Evolutionary conservation across 768 basidiomycete species (phyloP).

Genomic region (Auriculariales sp.): DNA sequence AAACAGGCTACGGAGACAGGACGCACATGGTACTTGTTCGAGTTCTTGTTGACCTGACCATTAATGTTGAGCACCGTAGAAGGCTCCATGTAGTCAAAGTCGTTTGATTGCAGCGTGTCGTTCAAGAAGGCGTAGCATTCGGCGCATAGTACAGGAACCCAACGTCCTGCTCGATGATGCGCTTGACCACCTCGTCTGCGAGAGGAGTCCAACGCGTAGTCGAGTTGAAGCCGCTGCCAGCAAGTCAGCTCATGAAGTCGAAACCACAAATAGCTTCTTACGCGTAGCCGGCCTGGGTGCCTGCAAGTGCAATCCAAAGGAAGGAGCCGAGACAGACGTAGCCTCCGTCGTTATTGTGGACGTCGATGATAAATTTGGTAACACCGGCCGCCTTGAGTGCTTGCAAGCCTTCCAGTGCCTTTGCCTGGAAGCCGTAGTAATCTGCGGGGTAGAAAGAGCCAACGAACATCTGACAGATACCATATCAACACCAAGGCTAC

Average conservation of each 20-base stretch:
- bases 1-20: not conserved
- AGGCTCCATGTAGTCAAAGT: constrained; percentile 31
- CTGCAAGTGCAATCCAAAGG: constrained; percentile 41
- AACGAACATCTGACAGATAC: constrained; percentile 38
- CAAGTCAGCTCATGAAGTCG: not conserved
- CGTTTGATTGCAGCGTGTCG: constrained; percentile 23
- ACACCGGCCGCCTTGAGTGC: constrained; percentile 35
- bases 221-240: constrained; percentile 38
- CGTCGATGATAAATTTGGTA: constrained; percentile 37
- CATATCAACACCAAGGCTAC: not conserved
- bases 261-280: constrained; percentile 15
- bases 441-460: constrained; percentile 38
- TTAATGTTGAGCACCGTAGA: constrained; percentile 27
- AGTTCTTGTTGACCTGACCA: constrained; percentile 27
- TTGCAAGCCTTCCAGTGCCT: constrained; percentile 29
- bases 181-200: constrained; percentile 42
- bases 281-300: constrained; percentile 32
- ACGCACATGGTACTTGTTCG: constrained; percentile 31
- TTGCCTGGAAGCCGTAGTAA: constrained; percentile 35
- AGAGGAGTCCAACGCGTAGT: constrained; percentile 38
- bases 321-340: constrained; percentile 48
- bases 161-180: constrained; percentile 33
- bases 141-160: constrained; percentile 29
- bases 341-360: constrained; percentile 51
- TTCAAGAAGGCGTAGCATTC: constrained; percentile 37